Percentiles rank a stretch among this genome's conserved stretches.
These are phyloP conservation scores for Termitomyces sp. DNA, from an alignment of 768 basidiomycete genomes.

Conservation along the genomic window DNA sequence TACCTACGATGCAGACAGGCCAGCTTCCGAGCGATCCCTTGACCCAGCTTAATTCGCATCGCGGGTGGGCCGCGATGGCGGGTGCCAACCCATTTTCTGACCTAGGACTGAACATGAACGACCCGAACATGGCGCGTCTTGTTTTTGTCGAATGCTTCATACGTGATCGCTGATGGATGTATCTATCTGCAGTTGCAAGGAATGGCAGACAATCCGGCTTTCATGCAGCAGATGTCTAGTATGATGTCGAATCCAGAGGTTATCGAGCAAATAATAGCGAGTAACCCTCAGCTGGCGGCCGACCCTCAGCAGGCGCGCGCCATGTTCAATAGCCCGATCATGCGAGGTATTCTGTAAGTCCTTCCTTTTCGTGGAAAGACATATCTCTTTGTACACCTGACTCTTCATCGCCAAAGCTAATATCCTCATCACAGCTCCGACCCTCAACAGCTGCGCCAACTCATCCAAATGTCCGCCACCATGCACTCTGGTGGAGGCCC, in stretches of 20 bases:
- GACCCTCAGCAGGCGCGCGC: constrained; percentile 74
- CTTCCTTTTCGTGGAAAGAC: constrained; percentile 17
- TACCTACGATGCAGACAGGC: constrained; percentile 87
- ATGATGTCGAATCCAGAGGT: constrained; percentile 88
- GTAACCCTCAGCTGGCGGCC: constrained; percentile 68
- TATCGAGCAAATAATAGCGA: constrained; percentile 79
- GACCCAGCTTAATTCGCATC: constrained; percentile 72
- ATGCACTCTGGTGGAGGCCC: constrained; percentile 27
- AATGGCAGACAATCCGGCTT: constrained; percentile 83
- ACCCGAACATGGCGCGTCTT: constrained; percentile 83
- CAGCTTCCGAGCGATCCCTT: constrained; percentile 86
- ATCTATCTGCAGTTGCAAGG: constrained; percentile 52
- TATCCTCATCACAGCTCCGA: constrained; percentile 45
- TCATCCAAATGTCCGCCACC: constrained; percentile 59
- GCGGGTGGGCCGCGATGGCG: constrained; percentile 75
- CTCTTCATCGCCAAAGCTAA: background rate
- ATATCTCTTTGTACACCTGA: background rate
- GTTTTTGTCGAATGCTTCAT: background rate
- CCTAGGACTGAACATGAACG: constrained; percentile 86
- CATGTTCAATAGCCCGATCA: constrained; percentile 47
- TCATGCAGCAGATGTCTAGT: constrained; percentile 80
- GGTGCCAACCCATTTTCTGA: constrained; percentile 90
- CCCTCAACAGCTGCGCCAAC: constrained; percentile 61
- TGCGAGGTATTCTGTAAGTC: constrained; percentile 7
- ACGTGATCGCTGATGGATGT: background rate